Evolutionary conservation across 2,329 filamentous ascomycete genomes (phyloP).

Genomic region (Fusarium brachygibbosum): DNA sequence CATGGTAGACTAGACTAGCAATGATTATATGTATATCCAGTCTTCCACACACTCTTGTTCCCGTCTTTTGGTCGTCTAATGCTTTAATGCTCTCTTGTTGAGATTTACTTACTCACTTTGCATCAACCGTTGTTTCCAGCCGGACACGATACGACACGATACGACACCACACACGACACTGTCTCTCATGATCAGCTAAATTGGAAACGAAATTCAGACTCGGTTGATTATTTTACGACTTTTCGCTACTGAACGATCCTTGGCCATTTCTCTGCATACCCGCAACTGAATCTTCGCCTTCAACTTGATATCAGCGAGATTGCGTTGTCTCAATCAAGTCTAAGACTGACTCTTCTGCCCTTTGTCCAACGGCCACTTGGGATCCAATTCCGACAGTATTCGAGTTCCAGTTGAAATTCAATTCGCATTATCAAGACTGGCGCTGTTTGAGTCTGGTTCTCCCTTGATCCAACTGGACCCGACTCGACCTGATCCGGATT

Average conservation of each 20-base stretch:
- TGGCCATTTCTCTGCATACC: conserved; percentile 37
- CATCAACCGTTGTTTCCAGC: conserved; percentile 19
- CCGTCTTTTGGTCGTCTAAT: conserved; percentile 13
- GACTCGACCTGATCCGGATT: background rate
- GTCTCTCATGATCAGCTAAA: conserved; percentile 4
- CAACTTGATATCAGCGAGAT: conserved; percentile 34
- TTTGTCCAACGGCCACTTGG: conserved; percentile 21
- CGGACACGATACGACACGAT: conserved; percentile 10
- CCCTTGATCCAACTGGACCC: conserved; percentile 25
- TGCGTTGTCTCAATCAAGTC: conserved; percentile 41
- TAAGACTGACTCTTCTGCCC: conserved; percentile 31
- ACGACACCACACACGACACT: conserved; percentile 9
- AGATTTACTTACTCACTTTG: conserved; percentile 21
- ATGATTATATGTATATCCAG: conserved; percentile 34
- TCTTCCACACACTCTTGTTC: conserved; percentile 4
- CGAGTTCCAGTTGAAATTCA: conserved; percentile 30
- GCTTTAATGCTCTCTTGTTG: conserved; percentile 20
- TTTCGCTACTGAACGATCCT: conserved; percentile 35
- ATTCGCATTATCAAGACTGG: conserved; percentile 13
- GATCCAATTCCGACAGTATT: conserved; percentile 23
- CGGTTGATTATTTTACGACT: conserved; percentile 35
- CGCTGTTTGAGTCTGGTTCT: conserved; percentile 20
- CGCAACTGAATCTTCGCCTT: conserved; percentile 16
- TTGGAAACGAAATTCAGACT: conserved; percentile 11
- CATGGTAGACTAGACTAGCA: conserved; percentile 1